Base-by-base conservation (phyloP, 2,329 filamentous ascomycete genomes). In the Nemania sp. region DNA sequence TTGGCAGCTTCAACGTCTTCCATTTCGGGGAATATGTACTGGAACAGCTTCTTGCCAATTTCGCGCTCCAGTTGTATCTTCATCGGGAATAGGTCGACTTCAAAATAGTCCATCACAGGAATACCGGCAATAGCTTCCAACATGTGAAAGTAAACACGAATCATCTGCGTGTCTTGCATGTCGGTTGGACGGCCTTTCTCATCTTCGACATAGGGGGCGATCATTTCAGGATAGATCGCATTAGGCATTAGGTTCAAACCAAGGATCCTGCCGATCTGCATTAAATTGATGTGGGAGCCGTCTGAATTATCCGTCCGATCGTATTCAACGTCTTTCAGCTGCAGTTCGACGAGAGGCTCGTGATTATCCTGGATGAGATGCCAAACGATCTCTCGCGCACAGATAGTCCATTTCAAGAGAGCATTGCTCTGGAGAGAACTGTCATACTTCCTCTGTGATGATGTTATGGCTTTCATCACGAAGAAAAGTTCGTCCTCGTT, bases 381-480 rank as follows among this genome's bases (percentile, higher is more conserved):
- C 94, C 95, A 99, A 12, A 97, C 94, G 66, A 99, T 95, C 72
- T 99, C 94, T 43, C 90, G 89, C 2, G 92, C 92, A n/a, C 91
- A 90, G 60, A 99, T 92, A 73, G 92, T 95, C 90, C 94, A 97
- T 68, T 91, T 89, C 55, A 99, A 76, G 42, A 97, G 80, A 5
- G 92, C 92, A 61, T 86, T 93, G 58, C 88, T 89, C 65, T 92
- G 85, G 6, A 87, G 86, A 51, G 86, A 81, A 48, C 84, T 85
- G 62, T 96, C 92, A 65, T 87, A 88, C 73, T 93, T 95, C 61
- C 92, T 84, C 76, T 99, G 95, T 5, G 94, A 96, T 2, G 92
- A 96, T 1, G 95, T 99, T 73, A 99, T 99, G 40, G 95, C 96
- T 71, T 99, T 98, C 95, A 99, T 98, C 81, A 99, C 90, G 78